phyloP scores from a whole-genome alignment of 495 filamentous ascomycete species.

The Hypoxylon lenormandii region DNA sequence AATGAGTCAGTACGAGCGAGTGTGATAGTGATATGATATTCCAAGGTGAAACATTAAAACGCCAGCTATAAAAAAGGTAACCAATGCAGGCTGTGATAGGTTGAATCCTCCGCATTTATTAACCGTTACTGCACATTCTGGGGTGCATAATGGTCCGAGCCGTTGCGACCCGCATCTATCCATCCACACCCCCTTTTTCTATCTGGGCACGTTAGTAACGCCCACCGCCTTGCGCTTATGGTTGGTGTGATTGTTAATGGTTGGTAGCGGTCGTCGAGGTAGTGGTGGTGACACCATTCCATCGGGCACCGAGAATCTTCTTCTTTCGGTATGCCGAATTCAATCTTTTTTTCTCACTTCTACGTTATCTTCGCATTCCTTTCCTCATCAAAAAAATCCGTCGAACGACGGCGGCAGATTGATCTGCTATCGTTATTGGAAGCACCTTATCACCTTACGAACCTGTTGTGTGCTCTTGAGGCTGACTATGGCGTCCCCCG shows the following conservation, averaged over 20 bases:
- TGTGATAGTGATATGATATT: too few relatives aligned
- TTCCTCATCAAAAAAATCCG: not conserved
- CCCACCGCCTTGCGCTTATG: too few relatives aligned
- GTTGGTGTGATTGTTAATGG: too few relatives aligned
- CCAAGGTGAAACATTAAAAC: not conserved
- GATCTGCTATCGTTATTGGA: not conserved
- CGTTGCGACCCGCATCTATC: conserved; percentile 1
- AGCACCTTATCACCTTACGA: not conserved
- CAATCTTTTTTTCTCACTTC: not conserved
- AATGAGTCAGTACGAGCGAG: too few relatives aligned
- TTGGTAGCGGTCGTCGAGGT: not conserved
- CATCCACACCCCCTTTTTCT: not conserved
- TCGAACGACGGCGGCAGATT: not conserved
- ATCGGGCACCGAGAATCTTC: not conserved
- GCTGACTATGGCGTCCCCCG: not conserved
- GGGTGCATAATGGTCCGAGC: conserved; percentile 1
- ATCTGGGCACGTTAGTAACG: not conserved
- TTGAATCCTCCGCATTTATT: not conserved
- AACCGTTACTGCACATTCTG: not conserved
- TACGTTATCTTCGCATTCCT: not conserved
- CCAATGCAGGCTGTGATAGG: too few relatives aligned
- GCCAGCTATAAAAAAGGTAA: not conserved
- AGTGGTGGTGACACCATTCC: not conserved
- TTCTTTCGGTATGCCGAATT: not conserved
- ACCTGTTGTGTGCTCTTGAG: too few relatives aligned